Base-by-base conservation (phyloP, 352 stramenopile genomes). In the Globisporangium uncinulatum region DNA sequence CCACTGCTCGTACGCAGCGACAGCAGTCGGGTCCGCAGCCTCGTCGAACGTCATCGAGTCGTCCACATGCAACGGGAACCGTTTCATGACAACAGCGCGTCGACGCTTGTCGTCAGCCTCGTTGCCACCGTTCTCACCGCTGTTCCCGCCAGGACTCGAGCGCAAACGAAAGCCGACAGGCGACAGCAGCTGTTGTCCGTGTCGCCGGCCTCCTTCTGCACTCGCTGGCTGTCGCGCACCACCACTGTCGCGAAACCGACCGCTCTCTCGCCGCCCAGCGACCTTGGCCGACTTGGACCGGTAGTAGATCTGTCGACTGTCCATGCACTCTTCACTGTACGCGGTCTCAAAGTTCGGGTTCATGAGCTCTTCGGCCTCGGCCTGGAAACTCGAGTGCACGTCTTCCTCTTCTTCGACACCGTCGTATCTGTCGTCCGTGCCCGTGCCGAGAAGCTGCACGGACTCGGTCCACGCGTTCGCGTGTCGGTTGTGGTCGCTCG, bases 261-360 rank as follows among this genome's bases (percentile, higher is more conserved):
- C 45, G 10, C 50, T 55, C 6, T 54, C 61, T 56, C 43, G 49
- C 17, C 41, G 66, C 52, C 39, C 54, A 32, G 57, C 61, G 3
- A 51, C 59, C 34, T 74, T 70, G n/a, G 59, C 48, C 6, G 72
- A 62, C 50, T 69, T 65, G 20, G 74, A 66, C 19, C 70, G 60
- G 61, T 87, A 88, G 61, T 84, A 85, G 57, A 86, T 84, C 39
- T 83, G 77, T 61, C 81, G 67, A 54, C 83, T 92, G 61, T 91
- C 81, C 24, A 83, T 70, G 56, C 79, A 91, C 51, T 93, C 83
- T 52, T 91, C 77, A 34, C 75, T 87, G 53, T 93, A 93, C 55
- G 87, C 81, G 48, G 66, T 82, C 61, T 89, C 75, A 47, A 87
- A 93, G 61, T 92, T 89, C 15, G 78, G 76, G 49, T 87, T 86